Percentiles rank a stretch among this genome's conserved stretches.
Conservation (phyloP, 345 rosid genomes). For the Eucalyptus lansdowneana region DNA sequence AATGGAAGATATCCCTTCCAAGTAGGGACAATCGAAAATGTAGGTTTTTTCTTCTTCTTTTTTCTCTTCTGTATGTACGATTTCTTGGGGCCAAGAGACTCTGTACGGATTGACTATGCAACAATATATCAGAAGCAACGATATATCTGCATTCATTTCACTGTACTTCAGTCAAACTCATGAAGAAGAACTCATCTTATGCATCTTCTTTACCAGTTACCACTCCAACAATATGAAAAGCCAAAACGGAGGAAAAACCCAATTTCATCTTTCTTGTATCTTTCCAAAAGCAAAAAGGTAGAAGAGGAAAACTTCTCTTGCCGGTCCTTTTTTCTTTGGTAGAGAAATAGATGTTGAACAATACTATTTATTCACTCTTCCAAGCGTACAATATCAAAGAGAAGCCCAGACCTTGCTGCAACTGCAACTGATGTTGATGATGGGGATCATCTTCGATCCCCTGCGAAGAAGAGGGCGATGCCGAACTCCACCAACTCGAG, state of each 20-base stretch:
- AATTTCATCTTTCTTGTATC: background rate
- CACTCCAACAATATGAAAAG: background rate
- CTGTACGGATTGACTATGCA: background rate
- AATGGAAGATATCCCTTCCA: background rate
- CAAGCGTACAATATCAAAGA: slow-evolving; percentile 26
- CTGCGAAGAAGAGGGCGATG: background rate
- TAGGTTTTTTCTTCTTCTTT: background rate
- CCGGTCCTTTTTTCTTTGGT: background rate
- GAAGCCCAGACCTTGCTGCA: slow-evolving; percentile 18
- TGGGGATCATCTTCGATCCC: background rate
- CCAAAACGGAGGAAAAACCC: background rate
- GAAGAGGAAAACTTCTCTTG: background rate
- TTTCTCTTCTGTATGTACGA: background rate
- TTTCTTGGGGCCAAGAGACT: background rate
- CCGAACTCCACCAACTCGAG: slow-evolving; percentile 4
- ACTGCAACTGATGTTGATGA: background rate
- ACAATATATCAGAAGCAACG: background rate
- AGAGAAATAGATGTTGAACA: background rate
- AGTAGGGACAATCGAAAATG: background rate
- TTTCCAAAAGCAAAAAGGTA: background rate
- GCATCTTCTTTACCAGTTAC: background rate
- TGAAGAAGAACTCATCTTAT: background rate
- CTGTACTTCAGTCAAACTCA: background rate
- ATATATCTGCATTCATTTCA: background rate
- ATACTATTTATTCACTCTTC: slow-evolving; percentile 10